phyloP scores from a whole-genome alignment of 495 filamentous ascomycete species.

The Acidiella bohemica region DNA sequence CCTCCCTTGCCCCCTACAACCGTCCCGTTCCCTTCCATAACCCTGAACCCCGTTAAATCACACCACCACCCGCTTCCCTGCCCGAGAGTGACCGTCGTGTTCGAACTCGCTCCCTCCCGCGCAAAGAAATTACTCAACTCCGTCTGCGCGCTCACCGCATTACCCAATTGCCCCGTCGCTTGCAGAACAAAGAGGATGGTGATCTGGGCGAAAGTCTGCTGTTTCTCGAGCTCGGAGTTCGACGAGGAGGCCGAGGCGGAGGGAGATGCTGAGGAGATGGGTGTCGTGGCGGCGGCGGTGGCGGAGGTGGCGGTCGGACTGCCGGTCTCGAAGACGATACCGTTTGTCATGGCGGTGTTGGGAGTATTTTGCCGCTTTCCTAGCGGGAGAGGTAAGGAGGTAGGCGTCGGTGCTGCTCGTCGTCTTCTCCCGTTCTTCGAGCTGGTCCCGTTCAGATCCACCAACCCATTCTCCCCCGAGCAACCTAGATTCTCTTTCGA shows the following conservation, averaged over 20 bases:
- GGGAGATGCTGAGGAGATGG: constrained; percentile 13
- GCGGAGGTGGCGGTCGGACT: not conserved
- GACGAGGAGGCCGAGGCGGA: constrained; percentile 18
- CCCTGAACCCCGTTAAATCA: not conserved
- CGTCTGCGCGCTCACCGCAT: constrained; percentile 44
- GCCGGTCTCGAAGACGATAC: constrained; percentile 21
- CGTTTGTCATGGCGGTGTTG: constrained; percentile 16
- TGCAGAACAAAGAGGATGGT: constrained; percentile 51
- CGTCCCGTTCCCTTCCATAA: constrained; percentile 3
- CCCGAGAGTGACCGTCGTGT: not conserved
- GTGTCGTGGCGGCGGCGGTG: constrained; percentile 5
- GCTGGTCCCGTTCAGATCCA: constrained; percentile 35
- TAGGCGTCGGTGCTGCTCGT: not conserved
- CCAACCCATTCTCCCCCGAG: constrained; percentile 66
- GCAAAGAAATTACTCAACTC: constrained; percentile 41
- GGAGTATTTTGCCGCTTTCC: constrained; percentile 4
- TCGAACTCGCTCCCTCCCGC: not conserved
- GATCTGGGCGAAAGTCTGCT: constrained; percentile 46
- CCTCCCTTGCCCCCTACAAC: not conserved
- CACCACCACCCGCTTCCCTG: not conserved
- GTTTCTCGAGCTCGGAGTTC: constrained; percentile 24
- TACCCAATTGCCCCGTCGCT: constrained; percentile 32
- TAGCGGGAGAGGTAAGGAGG: not conserved
- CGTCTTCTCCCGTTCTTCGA: not conserved
- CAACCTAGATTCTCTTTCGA: constrained; percentile 61